Conservation (phyloP, 2,329 filamentous ascomycete species). For the Aureobasidium uvarum region DNA sequence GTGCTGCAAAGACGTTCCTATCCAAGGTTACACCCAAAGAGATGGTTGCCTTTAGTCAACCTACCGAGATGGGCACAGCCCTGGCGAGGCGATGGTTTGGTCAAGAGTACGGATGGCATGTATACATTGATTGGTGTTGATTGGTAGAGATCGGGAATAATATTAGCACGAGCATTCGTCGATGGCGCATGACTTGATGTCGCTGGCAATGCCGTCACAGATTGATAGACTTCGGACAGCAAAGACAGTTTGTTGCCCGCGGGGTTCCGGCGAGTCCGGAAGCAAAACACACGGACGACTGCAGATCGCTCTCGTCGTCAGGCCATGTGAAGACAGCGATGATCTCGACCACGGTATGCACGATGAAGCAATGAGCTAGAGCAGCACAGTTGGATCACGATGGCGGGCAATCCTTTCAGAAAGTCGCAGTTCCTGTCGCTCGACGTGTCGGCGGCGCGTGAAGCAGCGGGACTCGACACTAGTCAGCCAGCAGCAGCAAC, state of each 20-base stretch:
- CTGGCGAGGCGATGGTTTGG: slow-evolving; percentile 61
- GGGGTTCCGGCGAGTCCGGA: neutral
- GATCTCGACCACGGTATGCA: slow-evolving; percentile 14
- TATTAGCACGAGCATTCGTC: neutral
- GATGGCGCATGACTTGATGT: slow-evolving; percentile 15
- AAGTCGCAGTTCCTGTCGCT: slow-evolving; percentile 12
- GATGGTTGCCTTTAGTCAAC: slow-evolving; percentile 62
- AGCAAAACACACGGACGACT: slow-evolving; percentile 5
- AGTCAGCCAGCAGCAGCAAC: slow-evolving; percentile 7
- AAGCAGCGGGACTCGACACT: slow-evolving; percentile 16
- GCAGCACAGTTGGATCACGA: neutral
- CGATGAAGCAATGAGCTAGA: slow-evolving; percentile 24
- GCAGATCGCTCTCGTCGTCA: neutral
- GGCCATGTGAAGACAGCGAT: neutral
- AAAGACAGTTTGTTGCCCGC: neutral
- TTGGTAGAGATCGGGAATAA: neutral
- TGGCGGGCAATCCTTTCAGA: slow-evolving; percentile 25
- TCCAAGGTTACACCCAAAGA: slow-evolving; percentile 56
- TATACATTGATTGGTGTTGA: slow-evolving; percentile 53
- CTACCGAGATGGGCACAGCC: slow-evolving; percentile 60
- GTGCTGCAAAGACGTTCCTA: slow-evolving; percentile 55
- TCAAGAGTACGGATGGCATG: slow-evolving; percentile 56
- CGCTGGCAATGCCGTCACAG: slow-evolving; percentile 10
- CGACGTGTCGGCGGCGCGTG: slow-evolving; percentile 8
- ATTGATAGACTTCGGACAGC: neutral